Percentiles rank a stretch among this genome's conserved stretches.
These are phyloP conservation scores for Lasiosphaeriaceae sp. DNA, from an alignment of 495 filamentous ascomycete genomes.

Conservation along the genomic window DNA sequence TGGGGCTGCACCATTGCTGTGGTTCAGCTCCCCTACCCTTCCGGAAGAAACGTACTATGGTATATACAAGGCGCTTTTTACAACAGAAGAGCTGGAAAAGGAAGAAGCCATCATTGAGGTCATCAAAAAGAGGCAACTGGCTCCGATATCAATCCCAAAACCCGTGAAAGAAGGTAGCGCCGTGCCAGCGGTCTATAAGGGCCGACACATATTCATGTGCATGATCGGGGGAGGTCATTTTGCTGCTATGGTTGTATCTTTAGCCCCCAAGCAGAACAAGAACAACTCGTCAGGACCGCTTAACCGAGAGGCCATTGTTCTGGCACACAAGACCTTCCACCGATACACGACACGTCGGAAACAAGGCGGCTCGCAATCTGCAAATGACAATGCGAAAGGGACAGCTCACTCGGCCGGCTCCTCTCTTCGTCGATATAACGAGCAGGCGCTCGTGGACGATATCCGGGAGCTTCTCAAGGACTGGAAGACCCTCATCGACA, in stretches of 20 bases:
- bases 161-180: constrained; percentile 45
- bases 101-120: constrained; percentile 59
- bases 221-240: constrained; percentile 99
- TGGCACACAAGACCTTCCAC: constrained; percentile 97
- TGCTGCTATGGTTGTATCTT: constrained; percentile 88
- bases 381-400: constrained; percentile 87
- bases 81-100: constrained; percentile 61
- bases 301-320: constrained; percentile 75
- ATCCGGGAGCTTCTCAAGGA: constrained; percentile 71
- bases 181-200: constrained; percentile 47
- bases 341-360: constrained; percentile 94
- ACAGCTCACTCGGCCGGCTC: constrained; percentile 92
- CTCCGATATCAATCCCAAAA: constrained; percentile 55
- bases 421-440: constrained; percentile 86
- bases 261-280: constrained; percentile 75
- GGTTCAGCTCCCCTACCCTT: constrained; percentile 74
- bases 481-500: constrained; percentile 81
- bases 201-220: constrained; percentile 87
- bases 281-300: constrained; percentile 57
- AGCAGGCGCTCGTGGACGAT: constrained; percentile 79
- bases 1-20: constrained; percentile 74
- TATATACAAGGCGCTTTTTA: constrained; percentile 81
- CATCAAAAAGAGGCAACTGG: constrained; percentile 70
- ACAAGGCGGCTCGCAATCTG: constrained; percentile 90
- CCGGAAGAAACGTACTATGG: constrained; percentile 78